Conservation (phyloP, 2,329 filamentous ascomycete genomes). For the Paecilomyces formosus region DNA sequence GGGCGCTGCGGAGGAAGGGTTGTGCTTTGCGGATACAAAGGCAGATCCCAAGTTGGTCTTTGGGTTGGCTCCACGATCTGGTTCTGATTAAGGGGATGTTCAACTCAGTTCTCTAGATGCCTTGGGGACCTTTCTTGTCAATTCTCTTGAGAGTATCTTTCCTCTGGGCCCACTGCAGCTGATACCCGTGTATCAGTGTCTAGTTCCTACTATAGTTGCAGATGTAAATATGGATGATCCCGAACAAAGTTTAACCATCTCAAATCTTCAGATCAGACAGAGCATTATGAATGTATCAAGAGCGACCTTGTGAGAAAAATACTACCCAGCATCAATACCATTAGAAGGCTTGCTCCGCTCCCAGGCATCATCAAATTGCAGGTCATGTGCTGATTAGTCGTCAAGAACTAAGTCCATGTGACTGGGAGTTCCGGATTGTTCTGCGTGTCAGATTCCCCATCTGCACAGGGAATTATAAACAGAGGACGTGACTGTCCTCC, state of each 20-base stretch:
- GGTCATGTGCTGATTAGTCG: constrained; percentile 2
- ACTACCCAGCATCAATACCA: not conserved
- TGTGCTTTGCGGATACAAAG: constrained; percentile 41
- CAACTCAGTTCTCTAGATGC: not conserved
- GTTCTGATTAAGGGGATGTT: too few relatives aligned
- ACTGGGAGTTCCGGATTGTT: not conserved
- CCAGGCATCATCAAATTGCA: not conserved
- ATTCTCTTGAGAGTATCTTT: too few relatives aligned
- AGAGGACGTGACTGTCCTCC: not conserved
- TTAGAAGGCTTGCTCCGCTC: not conserved
- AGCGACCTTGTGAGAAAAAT: not conserved
- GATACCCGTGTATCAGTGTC: too few relatives aligned
- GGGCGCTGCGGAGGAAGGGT: constrained; percentile 36
- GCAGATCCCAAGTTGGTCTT: constrained; percentile 33
- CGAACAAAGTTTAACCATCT: too few relatives aligned
- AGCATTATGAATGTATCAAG: not conserved
- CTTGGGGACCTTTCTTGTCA: not conserved
- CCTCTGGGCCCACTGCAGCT: too few relatives aligned
- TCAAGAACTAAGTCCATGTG: not conserved
- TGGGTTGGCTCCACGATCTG: constrained; percentile 14
- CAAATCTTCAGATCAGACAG: not conserved
- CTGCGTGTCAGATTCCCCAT: not conserved
- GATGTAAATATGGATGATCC: too few relatives aligned
- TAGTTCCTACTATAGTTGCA: too few relatives aligned
- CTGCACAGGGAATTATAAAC: not conserved